Evolutionary conservation across 441 rosid genomes (phyloP), one percentile per base, ranked within the genome.

Genomic region (Populus hybrid): DNA sequence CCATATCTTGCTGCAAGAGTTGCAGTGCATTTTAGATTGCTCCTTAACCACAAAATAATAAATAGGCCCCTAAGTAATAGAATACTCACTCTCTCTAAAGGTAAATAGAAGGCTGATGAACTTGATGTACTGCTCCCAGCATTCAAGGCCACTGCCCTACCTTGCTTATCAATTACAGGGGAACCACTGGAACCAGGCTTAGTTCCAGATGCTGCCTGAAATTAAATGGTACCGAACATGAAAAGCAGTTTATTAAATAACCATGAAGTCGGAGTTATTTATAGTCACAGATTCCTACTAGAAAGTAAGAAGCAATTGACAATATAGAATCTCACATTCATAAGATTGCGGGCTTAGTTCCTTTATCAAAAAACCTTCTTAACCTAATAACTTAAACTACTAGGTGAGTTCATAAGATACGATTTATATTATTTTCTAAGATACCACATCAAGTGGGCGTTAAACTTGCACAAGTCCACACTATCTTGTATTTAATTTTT

Each of bases 101-200:
- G 99, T 75, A 96, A 82, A 81, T 89, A 97, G 83, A 89, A 95
- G 72, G 98, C 98, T 26, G 99, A 93, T 59, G 98, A 94, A 87
- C 93, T 88, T 72, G 97, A 86, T 35, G 91, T 81, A 86, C 92
- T 94, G 93, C 98, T 82, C 76, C 98, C 99, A 76, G 99, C 99
- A 91, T 95, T 97, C 87, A 97, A 84, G 68, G 99, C 99, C 81
- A 97, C 97, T 28, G 97, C 98, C 86, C 91, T 90, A 73, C 99
- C 99, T 90, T 91, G 93, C 89, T 93, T 89, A 87, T 97, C 95
- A 81, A 97, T 92, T 82, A 95, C 97, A 9, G 99, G 99, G 76
- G 99, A 97, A 80, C 99, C 99, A 87, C 99, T 97, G 78, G 99
- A 97, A 71, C 99, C 99, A 82, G 97, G 97, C 85, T 92, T 94